Conservation (phyloP, 495 filamentous ascomycete genomes). For the Penicillium canariense region DNA sequence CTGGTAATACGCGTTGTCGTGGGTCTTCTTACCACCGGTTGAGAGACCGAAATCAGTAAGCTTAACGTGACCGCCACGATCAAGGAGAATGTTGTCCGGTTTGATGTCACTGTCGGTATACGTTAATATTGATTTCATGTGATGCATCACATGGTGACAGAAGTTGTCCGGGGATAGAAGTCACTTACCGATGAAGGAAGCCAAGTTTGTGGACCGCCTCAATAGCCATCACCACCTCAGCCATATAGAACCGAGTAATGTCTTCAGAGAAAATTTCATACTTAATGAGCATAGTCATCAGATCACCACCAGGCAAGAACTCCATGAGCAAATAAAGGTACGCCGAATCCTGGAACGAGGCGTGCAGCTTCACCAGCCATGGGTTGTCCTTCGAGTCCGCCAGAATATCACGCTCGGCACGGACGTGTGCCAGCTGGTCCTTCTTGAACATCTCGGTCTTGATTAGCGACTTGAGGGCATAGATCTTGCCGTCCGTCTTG, state of each 20-base stretch:
- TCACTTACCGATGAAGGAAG: slow-evolving; percentile 91
- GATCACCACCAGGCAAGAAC: slow-evolving; percentile 93
- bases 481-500: slow-evolving; percentile 95
- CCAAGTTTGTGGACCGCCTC: slow-evolving; percentile 97
- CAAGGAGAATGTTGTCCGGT: slow-evolving; percentile 96
- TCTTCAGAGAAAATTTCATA: slow-evolving; percentile 99
- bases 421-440: slow-evolving; percentile 98
- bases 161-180: not conserved
- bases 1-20: slow-evolving; percentile 98
- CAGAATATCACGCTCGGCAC: slow-evolving; percentile 94
- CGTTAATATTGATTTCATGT: slow-evolving; percentile 13
- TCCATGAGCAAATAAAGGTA: slow-evolving; percentile 99
- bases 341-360: slow-evolving; percentile 92
- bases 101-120: slow-evolving; percentile 82
- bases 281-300: slow-evolving; percentile 99
- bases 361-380: slow-evolving; percentile 97
- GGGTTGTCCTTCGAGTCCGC: slow-evolving; percentile 95
- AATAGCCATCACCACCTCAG: slow-evolving; percentile 94
- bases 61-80: slow-evolving; percentile 94
- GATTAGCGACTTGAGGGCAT: slow-evolving; percentile 95
- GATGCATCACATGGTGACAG: not conserved
- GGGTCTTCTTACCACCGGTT: slow-evolving; percentile 94
- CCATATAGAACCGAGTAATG: slow-evolving; percentile 99
- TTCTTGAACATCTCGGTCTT: slow-evolving; percentile 99
- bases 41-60: slow-evolving; percentile 98